Evolutionary conservation across 2,329 filamentous ascomycete genomes (phyloP).

Genomic region (Geosmithia morbida): DNA sequence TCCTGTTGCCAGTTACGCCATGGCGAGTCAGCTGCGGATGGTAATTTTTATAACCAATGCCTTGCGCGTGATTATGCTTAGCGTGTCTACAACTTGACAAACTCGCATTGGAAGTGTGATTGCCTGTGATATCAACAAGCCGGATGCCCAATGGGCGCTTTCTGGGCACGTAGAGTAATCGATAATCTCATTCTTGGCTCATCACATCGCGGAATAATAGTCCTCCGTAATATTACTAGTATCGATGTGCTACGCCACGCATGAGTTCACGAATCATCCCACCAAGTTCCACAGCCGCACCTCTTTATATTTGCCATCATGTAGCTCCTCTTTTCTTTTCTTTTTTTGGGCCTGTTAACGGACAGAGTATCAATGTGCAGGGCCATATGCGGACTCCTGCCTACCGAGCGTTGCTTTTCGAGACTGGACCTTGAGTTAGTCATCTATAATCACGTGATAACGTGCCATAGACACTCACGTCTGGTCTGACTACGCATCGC

Average conservation of each 20-base stretch:
- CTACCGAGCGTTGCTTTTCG: too few relatives aligned
- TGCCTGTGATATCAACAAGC: not conserved
- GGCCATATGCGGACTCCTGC: too few relatives aligned
- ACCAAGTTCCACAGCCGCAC: not conserved
- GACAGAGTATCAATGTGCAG: too few relatives aligned
- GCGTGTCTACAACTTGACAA: not conserved
- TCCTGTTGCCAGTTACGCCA: too few relatives aligned
- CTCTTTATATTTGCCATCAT: not conserved
- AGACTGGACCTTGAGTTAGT: not conserved
- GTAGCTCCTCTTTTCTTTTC: not conserved
- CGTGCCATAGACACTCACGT: not conserved
- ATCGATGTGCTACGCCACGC: not conserved
- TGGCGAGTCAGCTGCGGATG: too few relatives aligned
- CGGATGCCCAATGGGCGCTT: not conserved
- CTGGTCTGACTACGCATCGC: not conserved
- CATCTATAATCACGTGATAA: not conserved
- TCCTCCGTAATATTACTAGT: too few relatives aligned
- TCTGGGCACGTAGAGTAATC: not conserved
- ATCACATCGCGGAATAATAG: not conserved
- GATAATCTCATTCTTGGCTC: not conserved
- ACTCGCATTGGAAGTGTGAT: not conserved
- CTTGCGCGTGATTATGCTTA: not conserved
- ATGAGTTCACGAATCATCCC: not conserved
- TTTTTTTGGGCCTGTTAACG: not conserved
- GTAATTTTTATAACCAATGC: not conserved